Base-by-base conservation (phyloP, 1,284 basidiomycete genomes). In the Irpex sp. region DNA sequence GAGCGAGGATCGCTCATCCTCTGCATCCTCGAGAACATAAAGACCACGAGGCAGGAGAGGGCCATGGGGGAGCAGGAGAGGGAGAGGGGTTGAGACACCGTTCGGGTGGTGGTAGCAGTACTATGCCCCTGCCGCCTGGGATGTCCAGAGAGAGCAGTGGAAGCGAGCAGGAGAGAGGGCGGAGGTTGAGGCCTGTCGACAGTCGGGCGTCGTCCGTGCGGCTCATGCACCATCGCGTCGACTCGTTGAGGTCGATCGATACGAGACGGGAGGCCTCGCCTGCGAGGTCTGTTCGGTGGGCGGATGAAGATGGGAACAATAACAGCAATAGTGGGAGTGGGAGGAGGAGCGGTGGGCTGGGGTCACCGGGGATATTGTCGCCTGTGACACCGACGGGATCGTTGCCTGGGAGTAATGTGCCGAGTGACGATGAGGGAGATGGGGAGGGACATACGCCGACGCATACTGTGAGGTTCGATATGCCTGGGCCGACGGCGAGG, bases 251-350 rank as follows among this genome's bases (percentile, higher is more conserved):
- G 68, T 60, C 71, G 60, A 31, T 67, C 19, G 72, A 75, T 26
- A 68, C 74, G 3, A 77, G 77, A 19, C 73, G 83, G 51, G 82
- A 83, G 34, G 75, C 72, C 54, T 84, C 82, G 21, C 84, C 83
- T 0, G 76, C 82, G 57, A 76, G 82, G 19, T 83, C 81, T 51
- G 78, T 85, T 57, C 73, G 82, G 56, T 85, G 84, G 65, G 76
- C 75, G 48, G 82, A 83, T 55, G 55, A 62, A 40, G 75, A 77
- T 44, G 62, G 19, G 15, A 44, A 44, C 15, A 44, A 44, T 44
- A 44, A 44, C 40, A 44, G 11, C 5, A 44, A 11, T 15, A 44
- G 15, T 19, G 59, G 40, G 49, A 38, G 55, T 19, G 44, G 61
- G 48, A 48, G 58, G 54, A 59, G 63, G 44, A 73, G 26, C 15